Evolutionary conservation across 2,329 filamentous ascomycete species (phyloP), one percentile per base, ranked within the genome.

Genomic region (Ceratocystis smalleyi): DNA sequence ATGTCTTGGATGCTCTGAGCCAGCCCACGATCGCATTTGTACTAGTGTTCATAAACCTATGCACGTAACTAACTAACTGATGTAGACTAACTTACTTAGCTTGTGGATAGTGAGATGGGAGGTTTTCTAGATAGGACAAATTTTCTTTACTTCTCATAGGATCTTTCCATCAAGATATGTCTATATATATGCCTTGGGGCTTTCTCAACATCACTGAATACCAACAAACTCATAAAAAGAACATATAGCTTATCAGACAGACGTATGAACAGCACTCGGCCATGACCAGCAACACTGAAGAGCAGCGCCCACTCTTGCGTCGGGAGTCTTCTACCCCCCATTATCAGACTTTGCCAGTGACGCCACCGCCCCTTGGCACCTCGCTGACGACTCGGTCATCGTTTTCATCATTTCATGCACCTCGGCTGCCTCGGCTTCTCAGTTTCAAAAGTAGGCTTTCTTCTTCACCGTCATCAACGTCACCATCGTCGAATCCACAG

Each of bases 311-410:
- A 32, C 61, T 63, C 64, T 64, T 67, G 22, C 63, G 59, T n/a
- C 66, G 66, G 47, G 54, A 49, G 40, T 55, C 63, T 17, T 61
- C 62, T 6, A 40, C 24, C 12, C 61, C 35, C n/a, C 45, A 59
- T 10, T 67, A 67, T 59, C 64, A 65, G 27, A 66, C 66, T 17
- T 61, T 67, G 32, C 66, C 66, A 24, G 45, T 62, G 12, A 51
- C 61, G 45, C 66, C 66, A 19, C 61, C 63, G 3, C 49, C 61
- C 15, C 32, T 60, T n/a, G 54, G 60, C n/a, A 15, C 60, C 6
- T 62, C 60, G 8, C 49, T 35, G 54, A 57, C 60, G 7, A 27
- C 60, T 7, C 49, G 61, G 15, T 63, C 61, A 2, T 63, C 62
- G 12, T 57, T 59, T 47, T 57, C 62, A 30, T 63, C 62, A 27